These are phyloP conservation scores for Flaveria linearis DNA, from an alignment of 129 eudicot species.

Conservation along the genomic window DNA sequence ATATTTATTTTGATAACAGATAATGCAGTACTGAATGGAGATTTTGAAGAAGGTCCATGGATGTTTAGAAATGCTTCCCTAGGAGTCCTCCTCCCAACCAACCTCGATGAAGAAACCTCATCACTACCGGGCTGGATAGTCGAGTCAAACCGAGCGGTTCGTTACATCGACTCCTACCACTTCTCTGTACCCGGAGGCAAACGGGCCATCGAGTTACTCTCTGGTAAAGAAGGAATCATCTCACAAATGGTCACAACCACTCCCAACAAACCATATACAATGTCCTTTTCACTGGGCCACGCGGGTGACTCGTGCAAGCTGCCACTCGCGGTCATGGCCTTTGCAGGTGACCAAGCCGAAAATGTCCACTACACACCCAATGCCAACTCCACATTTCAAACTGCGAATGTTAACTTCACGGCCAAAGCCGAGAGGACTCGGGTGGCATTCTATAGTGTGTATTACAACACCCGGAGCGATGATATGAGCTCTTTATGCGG, in stretches of 20 bases:
- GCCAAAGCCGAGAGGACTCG: constrained; percentile 91
- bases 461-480: constrained; percentile 90
- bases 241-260: constrained; percentile 92
- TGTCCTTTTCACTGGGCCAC: constrained; percentile 79
- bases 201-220: constrained; percentile 83
- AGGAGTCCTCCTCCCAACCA: constrained; percentile 94
- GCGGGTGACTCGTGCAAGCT: constrained; percentile 80
- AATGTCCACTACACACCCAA: constrained; percentile 72
- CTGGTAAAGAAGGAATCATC: constrained; percentile 97
- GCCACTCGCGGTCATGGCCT: constrained; percentile 93
- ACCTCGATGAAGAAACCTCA: constrained; percentile 83
- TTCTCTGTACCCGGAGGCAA: constrained; percentile 79
- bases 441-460: constrained; percentile 85
- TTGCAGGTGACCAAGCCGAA: constrained; percentile 97
- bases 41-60: constrained; percentile 98
- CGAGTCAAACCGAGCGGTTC: constrained; percentile 93
- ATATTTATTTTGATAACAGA: constrained; percentile 40
- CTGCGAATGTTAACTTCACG: constrained; percentile 69
- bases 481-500: constrained; percentile 95
- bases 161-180: constrained; percentile 87
- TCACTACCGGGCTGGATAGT: constrained; percentile 98
- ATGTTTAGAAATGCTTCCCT: constrained; percentile 85
- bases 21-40: constrained; percentile 88
- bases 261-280: constrained; percentile 72
- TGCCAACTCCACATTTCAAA: constrained; percentile 72